Base-by-base conservation (phyloP, 306 rosid genomes). In the Pterocarpus macrocarpus region DNA sequence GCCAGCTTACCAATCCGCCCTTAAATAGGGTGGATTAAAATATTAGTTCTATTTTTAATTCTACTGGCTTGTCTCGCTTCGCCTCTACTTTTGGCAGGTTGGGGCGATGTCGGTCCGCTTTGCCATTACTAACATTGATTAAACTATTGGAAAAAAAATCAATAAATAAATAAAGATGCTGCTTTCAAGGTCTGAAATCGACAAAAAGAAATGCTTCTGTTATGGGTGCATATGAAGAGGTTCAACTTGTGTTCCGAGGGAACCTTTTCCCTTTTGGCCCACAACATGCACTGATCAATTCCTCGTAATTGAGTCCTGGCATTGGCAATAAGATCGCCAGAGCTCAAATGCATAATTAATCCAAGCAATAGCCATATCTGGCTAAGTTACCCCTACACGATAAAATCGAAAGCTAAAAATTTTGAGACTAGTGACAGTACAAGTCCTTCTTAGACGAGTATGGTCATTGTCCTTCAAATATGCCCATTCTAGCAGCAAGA, bases 191-290 rank as follows among this genome's bases (percentile, higher is more conserved):
- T 56, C 75, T 56, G 75, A 41, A 56, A 39, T 12, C 28, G 10
- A 6, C 28, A 57, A 56, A 28, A 68, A 39, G 36, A 68, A 65
- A 78, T 13, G 58, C 13, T 47, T 64, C 50, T 64, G 73, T 69
- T 49, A 43, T 49, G 80, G 80, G 73, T 49, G 45, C 11, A 53
- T 16, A 39, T 65, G 47, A 64, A 80, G 45, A 35, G 80, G 63
- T 17, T 70, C 67, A 81, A 52, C 49, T 56, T 66, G 65, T 73
- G 58, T 52, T 73, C 68, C n/a, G 69, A 69, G 78, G 28, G 69
- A 34, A 47, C 2, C 86, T 53, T 82, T 81, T 68, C 34, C 83
- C 70, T 82, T 78, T 82, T 22, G 79, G 86, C 10, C 83, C 86
- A 69, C 73, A 63, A 64, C 47, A 43, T 43, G 33, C 64, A 12